phyloP scores from a whole-genome alignment of 2,329 filamentous ascomycete genomes.

The Pleurostoma richardsiae region DNA sequence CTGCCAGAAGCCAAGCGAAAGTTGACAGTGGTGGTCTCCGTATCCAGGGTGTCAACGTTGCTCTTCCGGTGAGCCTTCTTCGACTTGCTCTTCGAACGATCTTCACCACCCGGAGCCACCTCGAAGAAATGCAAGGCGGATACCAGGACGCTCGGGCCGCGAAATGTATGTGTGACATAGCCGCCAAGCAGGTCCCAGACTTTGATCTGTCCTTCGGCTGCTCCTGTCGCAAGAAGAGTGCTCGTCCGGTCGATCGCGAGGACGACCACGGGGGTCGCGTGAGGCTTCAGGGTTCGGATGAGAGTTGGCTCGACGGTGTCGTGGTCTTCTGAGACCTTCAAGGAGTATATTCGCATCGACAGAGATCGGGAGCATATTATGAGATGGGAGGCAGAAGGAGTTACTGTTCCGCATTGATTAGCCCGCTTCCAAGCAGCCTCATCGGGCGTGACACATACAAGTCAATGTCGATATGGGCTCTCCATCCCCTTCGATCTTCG shows the following conservation, averaged over 20 bases:
- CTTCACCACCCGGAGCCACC: slow-evolving; percentile 43
- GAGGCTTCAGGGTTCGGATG: slow-evolving; percentile 79
- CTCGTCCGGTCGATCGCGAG: slow-evolving; percentile 80
- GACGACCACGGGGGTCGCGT: slow-evolving; percentile 83
- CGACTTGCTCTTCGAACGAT: slow-evolving; percentile 35
- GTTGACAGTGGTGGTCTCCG: slow-evolving; percentile 34
- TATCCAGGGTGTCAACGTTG: slow-evolving; percentile 36
- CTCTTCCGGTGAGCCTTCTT: slow-evolving; percentile 37
- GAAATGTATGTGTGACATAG: slow-evolving; percentile 91
- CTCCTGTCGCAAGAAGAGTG: slow-evolving; percentile 86
- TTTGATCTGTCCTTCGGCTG: slow-evolving; percentile 89
- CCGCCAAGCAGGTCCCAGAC: slow-evolving; percentile 92
- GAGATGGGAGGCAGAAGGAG: slow-evolving; percentile 81
- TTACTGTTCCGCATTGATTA: slow-evolving; percentile 50
- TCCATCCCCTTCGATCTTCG: slow-evolving; percentile 84
- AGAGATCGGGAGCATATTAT: slow-evolving; percentile 92
- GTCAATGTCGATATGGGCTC: slow-evolving; percentile 73
- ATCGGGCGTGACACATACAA: slow-evolving; percentile 30
- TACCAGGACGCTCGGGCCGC: slow-evolving; percentile 85
- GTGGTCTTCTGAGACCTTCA: slow-evolving; percentile 55
- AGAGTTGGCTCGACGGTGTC: slow-evolving; percentile 61
- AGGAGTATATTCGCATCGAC: slow-evolving; percentile 85
- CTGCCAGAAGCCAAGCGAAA: slow-evolving; percentile 86
- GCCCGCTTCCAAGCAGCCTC: background rate
- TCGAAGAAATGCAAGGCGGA: slow-evolving; percentile 93